Base-by-base conservation (phyloP, 495 filamentous ascomycete genomes). In the Aspergillus cavernicola region DNA sequence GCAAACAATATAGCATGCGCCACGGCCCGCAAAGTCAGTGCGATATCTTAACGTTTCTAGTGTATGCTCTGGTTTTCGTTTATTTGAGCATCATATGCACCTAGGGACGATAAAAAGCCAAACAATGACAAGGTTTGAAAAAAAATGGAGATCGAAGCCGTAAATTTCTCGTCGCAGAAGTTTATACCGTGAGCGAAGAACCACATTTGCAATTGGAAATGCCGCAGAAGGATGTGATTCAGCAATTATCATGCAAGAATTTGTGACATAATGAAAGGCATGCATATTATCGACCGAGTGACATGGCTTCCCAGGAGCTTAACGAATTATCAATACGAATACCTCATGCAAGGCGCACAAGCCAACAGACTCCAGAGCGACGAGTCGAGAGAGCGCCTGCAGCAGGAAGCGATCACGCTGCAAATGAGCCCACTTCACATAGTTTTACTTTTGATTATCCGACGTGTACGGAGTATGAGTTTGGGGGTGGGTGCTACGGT, bases 241-340 rank as follows among this genome's bases (percentile, higher is more conserved):
- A 16, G 28, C 8, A 37, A 24, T 39, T 15, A 39, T 8, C 10
- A 35, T 35, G 28, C 26, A 31, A 32, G 36, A 22, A 24, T 22
- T 13, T 52, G 54, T 52, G 53, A 50, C 36, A 35, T 20, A 47
- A 43, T 28, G 18, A 19, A 29, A 28, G 22, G 18, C 26, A 23
- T 57, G 54, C 54, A 52, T 57, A 52, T 47, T 28, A 28, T 28
- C 24, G 9, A 28, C 31, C 18, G 8, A 48, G 32, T 46, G 28
- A n/a, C 37, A 44, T 36, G 31, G 28, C 19, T 28, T n/a, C 7
- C 13, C 16, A 6, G 24, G 8, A 37, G 22, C 31, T 48, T 33
- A 19, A 35, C n/a, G 33, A 36, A 28, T 33, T 2, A 22, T 47
- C 18, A 2, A 36, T 36, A 18, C 19, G 16, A 37, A 4, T 28